Evolutionary conservation across 73 alveolate species (phyloP).

Genomic region (Halteria grandinella): DNA sequence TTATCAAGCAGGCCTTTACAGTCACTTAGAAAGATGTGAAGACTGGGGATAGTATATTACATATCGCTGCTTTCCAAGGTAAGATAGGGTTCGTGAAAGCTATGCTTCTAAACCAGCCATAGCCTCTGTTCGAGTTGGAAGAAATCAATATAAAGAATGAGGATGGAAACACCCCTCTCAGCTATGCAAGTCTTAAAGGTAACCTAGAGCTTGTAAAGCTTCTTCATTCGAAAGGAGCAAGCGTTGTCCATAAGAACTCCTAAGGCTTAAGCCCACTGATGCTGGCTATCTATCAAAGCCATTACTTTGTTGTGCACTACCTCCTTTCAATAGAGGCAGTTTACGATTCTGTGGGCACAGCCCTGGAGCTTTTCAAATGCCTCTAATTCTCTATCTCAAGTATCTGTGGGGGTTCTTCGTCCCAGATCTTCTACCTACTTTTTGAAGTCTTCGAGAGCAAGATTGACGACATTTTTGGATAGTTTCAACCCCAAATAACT

Average conservation of each 20-base stretch:
- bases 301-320: conserved; percentile 49
- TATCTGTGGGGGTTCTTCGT: not conserved
- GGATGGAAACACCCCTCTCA: conserved; percentile 57
- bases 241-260: conserved; percentile 14
- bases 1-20: not conserved
- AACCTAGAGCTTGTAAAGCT: conserved; percentile 43
- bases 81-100: conserved; percentile 15
- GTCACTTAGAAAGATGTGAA: conserved; percentile 50
- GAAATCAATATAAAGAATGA: conserved; percentile 55
- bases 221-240: conserved; percentile 30
- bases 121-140: no score
- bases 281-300: conserved; percentile 45
- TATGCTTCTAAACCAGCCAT: not conserved
- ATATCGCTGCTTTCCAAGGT: conserved; percentile 35
- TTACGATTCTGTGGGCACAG: not conserved
- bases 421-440: conserved; percentile 34
- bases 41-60: conserved; percentile 61
- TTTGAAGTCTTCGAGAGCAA: conserved; percentile 16
- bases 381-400: conserved; percentile 21
- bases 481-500: not conserved
- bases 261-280: conserved; percentile 26
- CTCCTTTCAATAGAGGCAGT: conserved; percentile 42
- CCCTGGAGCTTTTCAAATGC: not conserved
- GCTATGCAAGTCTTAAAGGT: conserved; percentile 54
- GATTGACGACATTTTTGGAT: conserved; percentile 5